Percentiles rank a stretch among this genome's conserved stretches.
Evolutionary conservation across 345 rosid species (phyloP).

Genomic region (Aegle marmelos): DNA sequence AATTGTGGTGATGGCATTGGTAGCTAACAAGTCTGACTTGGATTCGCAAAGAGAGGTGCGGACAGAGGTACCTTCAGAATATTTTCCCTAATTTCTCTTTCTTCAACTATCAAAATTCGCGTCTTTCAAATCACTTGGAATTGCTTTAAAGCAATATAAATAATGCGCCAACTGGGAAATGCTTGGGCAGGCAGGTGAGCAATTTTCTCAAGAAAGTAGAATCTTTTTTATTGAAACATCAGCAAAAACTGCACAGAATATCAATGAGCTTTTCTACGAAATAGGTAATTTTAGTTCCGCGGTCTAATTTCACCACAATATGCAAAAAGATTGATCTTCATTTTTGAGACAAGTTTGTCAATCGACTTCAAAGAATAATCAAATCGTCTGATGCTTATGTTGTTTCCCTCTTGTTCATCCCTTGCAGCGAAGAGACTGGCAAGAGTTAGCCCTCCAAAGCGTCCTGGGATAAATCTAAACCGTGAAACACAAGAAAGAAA

Average conservation of each 20-base stretch:
- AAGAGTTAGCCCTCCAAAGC: constrained; percentile 36
- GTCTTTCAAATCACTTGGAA: background rate
- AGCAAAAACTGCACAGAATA: constrained; percentile 62
- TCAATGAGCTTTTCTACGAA: constrained; percentile 69
- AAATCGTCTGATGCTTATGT: background rate
- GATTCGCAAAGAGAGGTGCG: constrained; percentile 49
- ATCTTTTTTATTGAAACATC: constrained; percentile 67
- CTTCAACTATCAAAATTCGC: background rate
- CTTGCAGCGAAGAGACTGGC: constrained; percentile 55
- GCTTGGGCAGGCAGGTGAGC: constrained; percentile 53
- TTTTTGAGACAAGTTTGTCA: background rate
- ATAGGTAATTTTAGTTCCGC: constrained; percentile 40
- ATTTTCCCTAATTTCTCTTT: background rate
- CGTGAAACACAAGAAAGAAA: constrained; percentile 27
- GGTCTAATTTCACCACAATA: background rate
- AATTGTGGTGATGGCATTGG: constrained; percentile 57
- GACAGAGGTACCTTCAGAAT: constrained; percentile 39
- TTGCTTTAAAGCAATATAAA: background rate
- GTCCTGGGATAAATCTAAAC: constrained; percentile 39
- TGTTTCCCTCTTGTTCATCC: background rate
- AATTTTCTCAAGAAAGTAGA: constrained; percentile 56
- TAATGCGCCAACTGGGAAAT: background rate
- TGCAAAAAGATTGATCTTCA: background rate
- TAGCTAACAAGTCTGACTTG: constrained; percentile 60
- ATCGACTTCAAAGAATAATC: background rate